Conservation (phyloP, 441 rosid species). For the Corymbia citriodora region DNA sequence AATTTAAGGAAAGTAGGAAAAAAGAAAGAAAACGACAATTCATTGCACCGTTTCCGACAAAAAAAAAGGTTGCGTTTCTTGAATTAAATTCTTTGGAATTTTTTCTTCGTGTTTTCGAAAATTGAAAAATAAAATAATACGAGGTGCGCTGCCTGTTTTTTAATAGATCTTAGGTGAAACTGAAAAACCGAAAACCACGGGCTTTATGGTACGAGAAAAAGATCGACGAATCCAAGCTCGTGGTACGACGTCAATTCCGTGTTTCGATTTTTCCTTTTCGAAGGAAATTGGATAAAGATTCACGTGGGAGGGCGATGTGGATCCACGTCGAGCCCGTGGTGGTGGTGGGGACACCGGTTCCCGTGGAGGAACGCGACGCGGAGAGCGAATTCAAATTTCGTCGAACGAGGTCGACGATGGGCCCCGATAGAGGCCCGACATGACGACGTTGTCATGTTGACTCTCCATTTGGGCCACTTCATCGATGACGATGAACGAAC, state of each 20-base stretch:
- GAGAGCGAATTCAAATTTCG: background rate
- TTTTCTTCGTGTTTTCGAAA: background rate
- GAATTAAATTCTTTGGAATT: background rate
- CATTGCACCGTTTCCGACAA: background rate
- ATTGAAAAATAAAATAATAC: background rate
- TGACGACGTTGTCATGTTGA: background rate
- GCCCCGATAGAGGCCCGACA: background rate
- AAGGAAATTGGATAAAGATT: background rate
- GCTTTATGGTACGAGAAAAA: background rate
- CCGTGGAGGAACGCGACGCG: background rate
- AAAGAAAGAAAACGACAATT: background rate
- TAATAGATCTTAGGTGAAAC: background rate
- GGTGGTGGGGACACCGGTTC: background rate
- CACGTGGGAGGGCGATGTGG: background rate
- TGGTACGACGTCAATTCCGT: background rate
- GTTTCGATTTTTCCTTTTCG: background rate
- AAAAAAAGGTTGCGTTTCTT: background rate
- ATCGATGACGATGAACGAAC: background rate
- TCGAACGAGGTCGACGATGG: background rate
- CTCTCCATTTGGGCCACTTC: background rate
- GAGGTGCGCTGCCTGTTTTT: rapidly evolving
- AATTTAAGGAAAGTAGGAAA: background rate
- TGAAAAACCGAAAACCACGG: background rate
- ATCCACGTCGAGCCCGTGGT: background rate
- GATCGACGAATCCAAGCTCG: background rate